phyloP scores from a whole-genome alignment of 2,329 filamentous ascomycete species.

The Metarhizium humberi region DNA sequence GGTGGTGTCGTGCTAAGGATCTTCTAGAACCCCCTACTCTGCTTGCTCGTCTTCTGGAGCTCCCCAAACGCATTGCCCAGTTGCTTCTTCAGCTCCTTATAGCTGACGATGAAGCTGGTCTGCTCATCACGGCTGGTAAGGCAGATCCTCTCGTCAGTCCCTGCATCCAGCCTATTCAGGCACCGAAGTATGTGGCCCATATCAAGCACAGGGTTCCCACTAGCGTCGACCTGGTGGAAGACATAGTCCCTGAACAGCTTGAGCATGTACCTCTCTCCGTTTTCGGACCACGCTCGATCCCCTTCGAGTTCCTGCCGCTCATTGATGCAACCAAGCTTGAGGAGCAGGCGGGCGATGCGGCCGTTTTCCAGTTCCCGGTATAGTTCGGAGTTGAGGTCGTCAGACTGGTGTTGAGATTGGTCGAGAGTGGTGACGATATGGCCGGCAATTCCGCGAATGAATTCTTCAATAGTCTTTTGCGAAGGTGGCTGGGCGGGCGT shows the following conservation, averaged over 20 bases:
- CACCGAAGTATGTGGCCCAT: constrained; percentile 79
- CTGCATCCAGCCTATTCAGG: constrained; percentile 88
- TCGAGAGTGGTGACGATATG: constrained; percentile 72
- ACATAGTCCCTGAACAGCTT: constrained; percentile 96
- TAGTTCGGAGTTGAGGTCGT: constrained; percentile 64
- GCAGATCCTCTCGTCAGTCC: constrained; percentile 75
- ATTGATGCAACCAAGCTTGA: constrained; percentile 80
- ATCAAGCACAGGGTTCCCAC: constrained; percentile 75
- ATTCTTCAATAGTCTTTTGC: constrained; percentile 67
- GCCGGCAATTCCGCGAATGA: constrained; percentile 68
- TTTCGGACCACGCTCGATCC: constrained; percentile 78
- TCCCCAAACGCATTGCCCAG: constrained; percentile 49
- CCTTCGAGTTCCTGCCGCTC: constrained; percentile 80
- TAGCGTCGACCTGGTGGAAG: constrained; percentile 87
- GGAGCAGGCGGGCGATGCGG: constrained; percentile 66
- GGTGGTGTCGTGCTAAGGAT: constrained; percentile 4
- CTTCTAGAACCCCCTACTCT: constrained; percentile 25
- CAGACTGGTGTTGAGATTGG: constrained; percentile 67
- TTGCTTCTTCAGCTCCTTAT: constrained; percentile 74
- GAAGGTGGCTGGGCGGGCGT: constrained; percentile 46
- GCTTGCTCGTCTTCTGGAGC: constrained; percentile 38
- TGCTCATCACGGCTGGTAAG: constrained; percentile 86
- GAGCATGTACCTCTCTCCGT: constrained; percentile 82
- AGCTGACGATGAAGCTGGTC: constrained; percentile 78
- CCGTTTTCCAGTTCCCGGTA: constrained; percentile 83